phyloP scores from a whole-genome alignment of 2,329 filamentous ascomycete species.

The Ophiocordyceps camponoti-floridani region DNA sequence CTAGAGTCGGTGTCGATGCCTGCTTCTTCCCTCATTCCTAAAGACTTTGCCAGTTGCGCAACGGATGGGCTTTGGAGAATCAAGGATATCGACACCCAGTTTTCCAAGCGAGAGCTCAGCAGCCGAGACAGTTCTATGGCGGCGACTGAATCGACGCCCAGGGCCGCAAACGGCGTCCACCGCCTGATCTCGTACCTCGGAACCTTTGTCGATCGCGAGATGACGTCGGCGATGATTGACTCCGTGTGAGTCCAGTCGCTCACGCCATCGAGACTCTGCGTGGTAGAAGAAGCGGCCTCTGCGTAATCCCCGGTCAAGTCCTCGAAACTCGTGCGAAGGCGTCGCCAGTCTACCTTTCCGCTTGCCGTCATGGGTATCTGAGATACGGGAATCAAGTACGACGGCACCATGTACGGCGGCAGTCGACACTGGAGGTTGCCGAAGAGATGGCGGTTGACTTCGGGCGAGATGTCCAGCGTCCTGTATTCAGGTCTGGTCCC shows the following conservation, averaged over 20 bases:
- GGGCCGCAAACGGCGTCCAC: constrained; percentile 55
- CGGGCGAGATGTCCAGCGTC: constrained; percentile 17
- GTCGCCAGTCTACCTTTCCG: constrained; percentile 51
- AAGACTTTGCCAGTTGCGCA: constrained; percentile 32
- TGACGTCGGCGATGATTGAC: constrained; percentile 28
- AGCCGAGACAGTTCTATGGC: constrained; percentile 51
- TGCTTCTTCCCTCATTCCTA: background rate
- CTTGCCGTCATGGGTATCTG: constrained; percentile 53
- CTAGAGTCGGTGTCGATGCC: background rate
- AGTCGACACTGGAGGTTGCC: constrained; percentile 34
- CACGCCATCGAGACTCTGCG: constrained; percentile 12
- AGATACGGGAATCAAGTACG: constrained; percentile 51
- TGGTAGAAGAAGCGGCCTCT: constrained; percentile 11
- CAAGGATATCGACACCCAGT: constrained; percentile 43
- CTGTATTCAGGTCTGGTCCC: constrained; percentile 11
- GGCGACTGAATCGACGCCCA: constrained; percentile 72
- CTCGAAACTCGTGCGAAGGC: constrained; percentile 30
- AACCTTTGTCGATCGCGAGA: constrained; percentile 32
- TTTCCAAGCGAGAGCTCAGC: constrained; percentile 27
- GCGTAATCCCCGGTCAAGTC: constrained; percentile 26
- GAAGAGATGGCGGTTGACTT: constrained; percentile 29
- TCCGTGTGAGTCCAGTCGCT: constrained; percentile 38
- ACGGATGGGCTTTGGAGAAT: constrained; percentile 53
- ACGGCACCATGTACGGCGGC: constrained; percentile 65
- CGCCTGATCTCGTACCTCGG: constrained; percentile 29